A percentile compares a stretch with the other conserved stretches of the same genome.
Conservation (phyloP, 768 basidiomycete genomes). For the Leccinum rimulosum region DNA sequence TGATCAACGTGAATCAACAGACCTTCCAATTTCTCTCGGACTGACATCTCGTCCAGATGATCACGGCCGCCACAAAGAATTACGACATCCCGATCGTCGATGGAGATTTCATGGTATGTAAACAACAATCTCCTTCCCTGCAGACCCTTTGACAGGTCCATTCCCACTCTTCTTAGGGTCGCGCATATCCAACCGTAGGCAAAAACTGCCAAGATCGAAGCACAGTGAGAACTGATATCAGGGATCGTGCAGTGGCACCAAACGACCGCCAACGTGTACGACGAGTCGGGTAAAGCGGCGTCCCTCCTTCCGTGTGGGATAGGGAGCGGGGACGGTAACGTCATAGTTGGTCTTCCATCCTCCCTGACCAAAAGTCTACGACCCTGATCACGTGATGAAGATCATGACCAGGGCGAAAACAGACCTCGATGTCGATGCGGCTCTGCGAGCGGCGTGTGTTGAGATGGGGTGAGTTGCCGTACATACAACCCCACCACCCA, state of each 20-base stretch:
- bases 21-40: conserved; percentile 2
- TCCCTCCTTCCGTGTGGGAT: conserved; percentile 35
- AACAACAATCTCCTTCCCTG: background rate
- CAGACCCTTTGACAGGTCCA: background rate
- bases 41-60: conserved; percentile 30
- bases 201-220: conserved; percentile 10
- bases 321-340: conserved; percentile 39
- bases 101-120: conserved; percentile 43
- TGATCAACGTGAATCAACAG: conserved; percentile 36
- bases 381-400: conserved; percentile 20
- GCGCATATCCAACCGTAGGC: conserved; percentile 33
- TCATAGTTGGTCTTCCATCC: conserved; percentile 22
- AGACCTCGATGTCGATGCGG: conserved; percentile 42
- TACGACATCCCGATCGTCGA: conserved; percentile 41
- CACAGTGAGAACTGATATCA: background rate
- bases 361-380: background rate
- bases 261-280: conserved; percentile 32
- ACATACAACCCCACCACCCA: background rate
- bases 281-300: conserved; percentile 23
- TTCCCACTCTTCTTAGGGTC: conserved; percentile 28
- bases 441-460: conserved; percentile 46
- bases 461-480: conserved; percentile 43
- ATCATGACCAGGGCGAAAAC: conserved; percentile 45
- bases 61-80: conserved; percentile 34
- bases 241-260: conserved; percentile 25